Evolutionary conservation across 371 early-diverging fungal genomes (phyloP), one percentile per base, ranked within the genome.

Genomic region (Capniomyces stellatus): DNA sequence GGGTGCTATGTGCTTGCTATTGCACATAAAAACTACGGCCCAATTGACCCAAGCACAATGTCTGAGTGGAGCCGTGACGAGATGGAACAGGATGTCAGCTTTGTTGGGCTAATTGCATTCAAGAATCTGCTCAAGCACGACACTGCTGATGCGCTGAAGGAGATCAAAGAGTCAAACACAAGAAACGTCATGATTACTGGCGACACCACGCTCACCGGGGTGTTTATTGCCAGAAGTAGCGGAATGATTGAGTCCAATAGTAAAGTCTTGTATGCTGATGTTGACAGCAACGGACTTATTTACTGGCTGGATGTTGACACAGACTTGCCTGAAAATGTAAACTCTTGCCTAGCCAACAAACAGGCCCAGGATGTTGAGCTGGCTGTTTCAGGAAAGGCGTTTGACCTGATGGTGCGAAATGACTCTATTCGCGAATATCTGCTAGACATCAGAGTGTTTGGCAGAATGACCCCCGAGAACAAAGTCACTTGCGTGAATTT

Each of bases 141-240:
- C 54, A 81, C 90, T 0, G 58, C 60, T 1, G 63, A 61, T 3
- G 83, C 83, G 1, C 75, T 94, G 29, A 55, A 62, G 2, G 75
- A 77, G 52, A 77, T 94, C 30, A 76, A 78, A 43, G 63, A 64
- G 2, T 90, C 87, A 1, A 81, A 76, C 47, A 78, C 82, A 19
- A 77, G 86, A 35, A 66, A 69, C 19, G 79, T 89, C 2, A 95
- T 95, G 87, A 83, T 88, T 54, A 92, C 95, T 1, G 95, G 95
- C 43, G 95, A 94, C 64, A 82, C 82, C 39, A 80, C 87, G 4
- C 69, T 85, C 52, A 94, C 95, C 4, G 91, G 87, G 29, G 74
- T 87, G 29, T 85, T 77, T 58, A 82, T 92, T 57, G 91, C 83
- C 23, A 81, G 75, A 43, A 70, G 80, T 55, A 79, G 81, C 63